Evolutionary conservation across 2,329 filamentous ascomycete genomes (phyloP).

Genomic region (Akanthomyces lecanii): DNA sequence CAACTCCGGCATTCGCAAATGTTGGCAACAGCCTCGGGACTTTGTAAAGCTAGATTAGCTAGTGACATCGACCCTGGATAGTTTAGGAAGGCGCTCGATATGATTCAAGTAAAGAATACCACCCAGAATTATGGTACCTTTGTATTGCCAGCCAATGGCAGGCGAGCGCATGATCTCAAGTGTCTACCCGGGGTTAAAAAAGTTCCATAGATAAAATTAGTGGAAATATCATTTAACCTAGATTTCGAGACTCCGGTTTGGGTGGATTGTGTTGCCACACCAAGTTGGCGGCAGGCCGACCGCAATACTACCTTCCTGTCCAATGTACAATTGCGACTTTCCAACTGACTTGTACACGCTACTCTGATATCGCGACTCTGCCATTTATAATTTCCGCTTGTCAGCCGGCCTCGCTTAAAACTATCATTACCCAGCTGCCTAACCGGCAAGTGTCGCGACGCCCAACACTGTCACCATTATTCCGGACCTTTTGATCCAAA

Average conservation of each 20-base stretch:
- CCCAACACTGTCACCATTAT: neutral
- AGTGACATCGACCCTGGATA: neutral
- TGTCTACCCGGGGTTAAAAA: neutral
- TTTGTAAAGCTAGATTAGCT: neutral
- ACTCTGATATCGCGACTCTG: neutral
- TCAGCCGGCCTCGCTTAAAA: neutral
- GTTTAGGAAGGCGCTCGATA: neutral
- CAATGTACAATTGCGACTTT: neutral
- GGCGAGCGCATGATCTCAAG: neutral
- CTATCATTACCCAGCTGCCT: neutral
- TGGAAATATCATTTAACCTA: neutral
- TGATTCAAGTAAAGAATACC: neutral
- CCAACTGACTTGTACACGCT: neutral
- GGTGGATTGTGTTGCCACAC: neutral
- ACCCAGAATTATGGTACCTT: neutral
- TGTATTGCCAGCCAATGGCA: neutral
- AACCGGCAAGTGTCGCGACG: neutral
- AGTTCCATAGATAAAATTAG: neutral
- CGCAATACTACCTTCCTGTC: conserved; percentile 9
- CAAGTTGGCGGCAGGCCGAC: neutral
- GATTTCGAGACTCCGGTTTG: neutral
- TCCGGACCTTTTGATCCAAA: neutral
- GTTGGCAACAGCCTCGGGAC: too few relatives aligned
- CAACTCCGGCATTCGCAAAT: neutral
- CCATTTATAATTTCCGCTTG: neutral